Evolutionary conservation across 2,329 filamentous ascomycete species (phyloP), one percentile per base, ranked within the genome.

Genomic region (Monosporascus sp.): DNA sequence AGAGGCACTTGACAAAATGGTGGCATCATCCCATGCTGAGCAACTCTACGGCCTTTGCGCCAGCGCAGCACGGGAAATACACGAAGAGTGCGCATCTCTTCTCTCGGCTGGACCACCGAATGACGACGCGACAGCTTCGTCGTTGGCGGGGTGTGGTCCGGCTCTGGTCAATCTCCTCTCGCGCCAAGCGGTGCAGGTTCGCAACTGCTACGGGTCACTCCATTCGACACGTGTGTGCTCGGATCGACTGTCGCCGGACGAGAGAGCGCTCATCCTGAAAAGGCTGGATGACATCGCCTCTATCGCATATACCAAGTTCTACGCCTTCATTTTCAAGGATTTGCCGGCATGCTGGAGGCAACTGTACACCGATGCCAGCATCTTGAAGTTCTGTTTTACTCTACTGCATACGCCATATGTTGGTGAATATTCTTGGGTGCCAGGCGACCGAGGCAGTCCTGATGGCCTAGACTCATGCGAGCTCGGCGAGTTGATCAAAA

Each of bases 261-360:
- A 44, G 31, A 53, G 50, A 36, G 36, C 52, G 3, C 65, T 77
- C 1, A 54, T 77, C 2, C 55, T 62, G 38, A 71, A 65, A 53
- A 72, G 82, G 47, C 67, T 83, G n/a, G 70, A 79, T 37, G 80
- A 87, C 53, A 68, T 87, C 17, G 69, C 83, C 5, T 73, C 75
- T 7, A 70, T 88, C 15, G 81, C 86, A 0, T 83, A 84, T 52
- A 74, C 80, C 43, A 87, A 84, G 58, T 81, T 93, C 56, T 87
- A 92, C 61, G 79, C 85, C 4, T 90, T 82, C 56, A 78, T 83
- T 1, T 91, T 83, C 66, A 80, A 80, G 56, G 76, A 84, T 35
- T 79, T 93, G 6, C 87, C 86, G 0, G 64, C 68, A 8, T 82
- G 79, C 62, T 94, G 89, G 89, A 75, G 85, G 24, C 76, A 83